A percentile compares a stretch with the other conserved stretches of the same genome.
Conservation (phyloP, 1,284 basidiomycete genomes). For the Sporisorium graminicola region DNA sequence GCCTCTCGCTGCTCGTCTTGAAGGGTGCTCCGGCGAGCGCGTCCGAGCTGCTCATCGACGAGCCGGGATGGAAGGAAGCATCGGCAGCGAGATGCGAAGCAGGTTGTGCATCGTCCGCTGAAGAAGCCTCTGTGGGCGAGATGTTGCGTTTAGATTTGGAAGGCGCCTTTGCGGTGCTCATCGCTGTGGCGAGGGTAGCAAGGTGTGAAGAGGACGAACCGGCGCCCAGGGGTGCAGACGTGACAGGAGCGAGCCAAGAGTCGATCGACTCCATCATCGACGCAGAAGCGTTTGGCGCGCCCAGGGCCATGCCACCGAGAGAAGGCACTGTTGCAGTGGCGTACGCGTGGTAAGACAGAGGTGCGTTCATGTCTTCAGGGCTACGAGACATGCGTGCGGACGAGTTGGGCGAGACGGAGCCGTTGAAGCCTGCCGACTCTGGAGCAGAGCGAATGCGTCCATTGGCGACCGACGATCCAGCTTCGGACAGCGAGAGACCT, state of each 20-base stretch:
- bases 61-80: slow-evolving; percentile 27
- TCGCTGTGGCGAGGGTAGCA: background rate
- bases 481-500: slow-evolving; percentile 11
- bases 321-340: slow-evolving; percentile 13
- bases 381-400: slow-evolving; percentile 32
- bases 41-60: slow-evolving; percentile 9
- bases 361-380: slow-evolving; percentile 10
- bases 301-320: slow-evolving; percentile 26
- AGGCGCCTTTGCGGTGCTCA: slow-evolving; percentile 3
- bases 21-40: slow-evolving; percentile 16
- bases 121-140: slow-evolving; percentile 9
- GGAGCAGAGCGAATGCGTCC: slow-evolving; percentile 15
- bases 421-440: slow-evolving; percentile 24
- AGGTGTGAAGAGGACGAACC: background rate
- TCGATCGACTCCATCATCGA: slow-evolving; percentile 37
- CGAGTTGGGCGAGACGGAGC: slow-evolving; percentile 32
- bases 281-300: slow-evolving; percentile 18
- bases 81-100: slow-evolving; percentile 8
- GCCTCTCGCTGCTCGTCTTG: slow-evolving; percentile 50
- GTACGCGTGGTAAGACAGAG: slow-evolving; percentile 5
- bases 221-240: slow-evolving; percentile 6
- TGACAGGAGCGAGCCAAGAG: slow-evolving; percentile 37
- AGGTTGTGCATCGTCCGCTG: slow-evolving; percentile 6
- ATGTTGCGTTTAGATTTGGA: slow-evolving; percentile 4
- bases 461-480: slow-evolving; percentile 3